A percentile compares a stretch with the other conserved stretches of the same genome.
These are phyloP conservation scores for Plasmopara halstedii DNA, from an alignment of 352 stramenopile genomes.

Conservation along the genomic window DNA sequence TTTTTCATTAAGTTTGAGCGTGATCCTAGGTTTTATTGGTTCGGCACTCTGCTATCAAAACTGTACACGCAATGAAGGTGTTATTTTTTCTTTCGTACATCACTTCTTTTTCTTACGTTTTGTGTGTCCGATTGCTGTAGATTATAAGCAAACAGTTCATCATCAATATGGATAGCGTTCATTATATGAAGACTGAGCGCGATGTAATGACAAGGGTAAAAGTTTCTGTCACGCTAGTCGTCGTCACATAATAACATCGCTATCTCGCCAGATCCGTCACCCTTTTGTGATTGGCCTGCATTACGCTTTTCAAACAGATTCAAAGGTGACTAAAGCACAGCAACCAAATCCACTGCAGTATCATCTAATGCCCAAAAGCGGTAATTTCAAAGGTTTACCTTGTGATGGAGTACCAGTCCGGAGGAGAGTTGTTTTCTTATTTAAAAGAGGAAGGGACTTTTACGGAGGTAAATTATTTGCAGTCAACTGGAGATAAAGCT, in stretches of 20 bases:
- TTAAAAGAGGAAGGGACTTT: slow-evolving; percentile 60
- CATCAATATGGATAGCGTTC: slow-evolving; percentile 68
- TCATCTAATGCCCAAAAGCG: background rate
- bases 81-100: background rate
- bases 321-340: slow-evolving; percentile 39
- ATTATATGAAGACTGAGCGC: slow-evolving; percentile 77
- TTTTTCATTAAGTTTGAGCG: no score
- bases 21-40: slow-evolving; percentile 61
- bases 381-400: slow-evolving; percentile 41
- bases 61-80: slow-evolving; percentile 78
- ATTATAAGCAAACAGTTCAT: slow-evolving; percentile 83
- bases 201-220: slow-evolving; percentile 78
- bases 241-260: no score
- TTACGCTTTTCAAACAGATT: slow-evolving; percentile 77
- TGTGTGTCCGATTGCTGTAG: slow-evolving; percentile 19
- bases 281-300: slow-evolving; percentile 74
- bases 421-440: slow-evolving; percentile 76
- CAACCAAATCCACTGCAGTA: background rate
- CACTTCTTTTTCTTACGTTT: background rate
- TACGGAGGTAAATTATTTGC: slow-evolving; percentile 31
- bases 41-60: slow-evolving; percentile 40
- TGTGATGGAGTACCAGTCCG: slow-evolving; percentile 75
- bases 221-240: no score
- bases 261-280: slow-evolving; percentile 58
- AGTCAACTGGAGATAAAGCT: background rate